These are phyloP conservation scores for Blastobotrys chiropterorum DNA, from an alignment of 805 yeast species.

Conservation along the genomic window DNA sequence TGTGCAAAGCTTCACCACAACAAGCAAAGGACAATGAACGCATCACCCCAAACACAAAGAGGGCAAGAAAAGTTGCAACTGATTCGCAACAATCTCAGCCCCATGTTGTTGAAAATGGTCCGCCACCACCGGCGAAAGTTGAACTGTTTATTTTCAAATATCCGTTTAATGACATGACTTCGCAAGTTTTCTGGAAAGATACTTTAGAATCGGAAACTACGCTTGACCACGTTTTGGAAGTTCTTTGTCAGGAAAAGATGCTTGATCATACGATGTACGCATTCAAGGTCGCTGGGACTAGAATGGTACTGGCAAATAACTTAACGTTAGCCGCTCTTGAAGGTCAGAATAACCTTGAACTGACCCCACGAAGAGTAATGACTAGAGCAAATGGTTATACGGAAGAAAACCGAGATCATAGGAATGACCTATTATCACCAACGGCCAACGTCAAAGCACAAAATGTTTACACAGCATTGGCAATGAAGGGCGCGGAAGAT, in stretches of 20 bases:
- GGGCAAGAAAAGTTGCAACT: not conserved
- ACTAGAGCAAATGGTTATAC: conserved; percentile 27
- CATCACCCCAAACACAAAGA: conserved; percentile 28
- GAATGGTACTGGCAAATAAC: conserved; percentile 16
- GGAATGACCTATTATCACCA: conserved; percentile 22
- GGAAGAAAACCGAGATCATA: conserved; percentile 25
- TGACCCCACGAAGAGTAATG: conserved; percentile 39
- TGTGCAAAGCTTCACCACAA: conserved; percentile 48
- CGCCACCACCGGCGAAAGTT: conserved; percentile 8
- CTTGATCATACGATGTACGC: conserved; percentile 29
- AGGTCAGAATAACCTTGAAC: conserved; percentile 37
- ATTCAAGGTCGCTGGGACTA: conserved; percentile 28
- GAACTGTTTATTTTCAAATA: conserved; percentile 25
- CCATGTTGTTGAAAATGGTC: not conserved
- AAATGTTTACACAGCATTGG: conserved; percentile 11
- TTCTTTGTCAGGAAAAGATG: conserved; percentile 27
- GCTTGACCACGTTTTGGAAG: conserved; percentile 23
- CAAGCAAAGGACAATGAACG: conserved; percentile 28
- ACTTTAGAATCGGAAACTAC: conserved; percentile 17
- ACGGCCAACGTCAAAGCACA: conserved; percentile 6
- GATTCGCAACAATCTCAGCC: conserved; percentile 2
- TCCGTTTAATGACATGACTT: conserved; percentile 29
- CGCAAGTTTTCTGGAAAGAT: conserved; percentile 25
- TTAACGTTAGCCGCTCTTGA: conserved; percentile 36
- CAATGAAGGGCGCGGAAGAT: conserved; percentile 12